These are phyloP conservation scores for Circinella minor DNA, from an alignment of 371 early-diverging fungal genomes.

Conservation along the genomic window DNA sequence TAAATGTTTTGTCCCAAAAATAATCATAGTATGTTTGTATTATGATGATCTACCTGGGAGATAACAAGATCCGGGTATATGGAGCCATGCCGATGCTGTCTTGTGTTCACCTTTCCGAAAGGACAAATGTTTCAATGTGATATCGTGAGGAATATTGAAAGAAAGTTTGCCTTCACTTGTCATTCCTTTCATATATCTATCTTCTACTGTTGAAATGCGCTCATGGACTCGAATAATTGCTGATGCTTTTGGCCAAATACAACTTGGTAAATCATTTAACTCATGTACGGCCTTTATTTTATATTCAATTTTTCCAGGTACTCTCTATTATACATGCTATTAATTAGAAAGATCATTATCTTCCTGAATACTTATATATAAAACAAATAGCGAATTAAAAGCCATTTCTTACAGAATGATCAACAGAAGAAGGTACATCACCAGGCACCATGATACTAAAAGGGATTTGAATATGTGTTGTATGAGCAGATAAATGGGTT, in stretches of 20 bases:
- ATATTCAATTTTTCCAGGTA: constrained; percentile 32
- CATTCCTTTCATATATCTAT: constrained; percentile 20
- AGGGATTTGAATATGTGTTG: constrained; percentile 5
- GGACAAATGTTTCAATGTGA: constrained; percentile 17
- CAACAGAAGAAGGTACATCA: constrained; percentile 27
- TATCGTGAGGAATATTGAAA: constrained; percentile 29
- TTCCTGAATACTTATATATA: too few relatives aligned
- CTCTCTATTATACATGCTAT: constrained; percentile 14
- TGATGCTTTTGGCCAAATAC: constrained; percentile 34
- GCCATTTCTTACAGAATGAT: constrained; percentile 21
- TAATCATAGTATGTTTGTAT: neutral
- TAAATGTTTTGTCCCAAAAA: too few relatives aligned
- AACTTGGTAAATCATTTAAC: constrained; percentile 24
- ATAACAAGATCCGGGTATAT: constrained; percentile 28
- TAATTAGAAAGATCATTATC: neutral
- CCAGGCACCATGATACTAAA: constrained; percentile 27
- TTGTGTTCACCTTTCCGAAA: constrained; percentile 27
- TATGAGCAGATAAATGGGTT: constrained; percentile 10
- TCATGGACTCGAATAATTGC: constrained; percentile 19
- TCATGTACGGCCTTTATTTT: constrained; percentile 34
- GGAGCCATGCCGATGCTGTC: constrained; percentile 25
- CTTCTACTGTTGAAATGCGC: constrained; percentile 22
- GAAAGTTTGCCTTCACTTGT: constrained; percentile 27
- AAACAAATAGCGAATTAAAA: too few relatives aligned
- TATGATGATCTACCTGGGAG: constrained; percentile 25